Conservation (phyloP, 345 rosid species). For the Eucalyptus curtisii region DNA sequence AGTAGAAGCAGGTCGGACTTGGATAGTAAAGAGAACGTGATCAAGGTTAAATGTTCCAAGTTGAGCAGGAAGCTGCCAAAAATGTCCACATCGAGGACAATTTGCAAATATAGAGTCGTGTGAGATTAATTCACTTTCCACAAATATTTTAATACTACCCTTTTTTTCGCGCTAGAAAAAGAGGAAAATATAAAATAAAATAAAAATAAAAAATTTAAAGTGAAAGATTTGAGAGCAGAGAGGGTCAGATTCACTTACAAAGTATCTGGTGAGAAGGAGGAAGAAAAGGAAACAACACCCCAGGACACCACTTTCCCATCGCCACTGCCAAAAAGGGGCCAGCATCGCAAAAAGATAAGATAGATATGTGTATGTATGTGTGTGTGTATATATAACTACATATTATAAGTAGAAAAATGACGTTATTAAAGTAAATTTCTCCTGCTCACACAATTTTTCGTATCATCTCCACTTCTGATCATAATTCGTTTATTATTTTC, state of each 20-base stretch:
- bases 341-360: not conserved
- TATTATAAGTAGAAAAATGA: not conserved
- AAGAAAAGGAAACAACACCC: conserved; percentile 76
- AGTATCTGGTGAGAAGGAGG: conserved; percentile 49
- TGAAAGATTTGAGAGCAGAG: not conserved
- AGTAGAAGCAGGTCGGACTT: not conserved
- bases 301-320: conserved; percentile 82
- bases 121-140: not conserved
- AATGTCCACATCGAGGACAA: not conserved
- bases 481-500: not conserved
- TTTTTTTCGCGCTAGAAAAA: not conserved
- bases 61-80: not conserved
- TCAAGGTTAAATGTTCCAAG: not conserved
- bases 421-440: too few species aligned
- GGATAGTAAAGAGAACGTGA: not conserved
- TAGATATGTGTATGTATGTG: not conserved
- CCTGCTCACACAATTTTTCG: not conserved
- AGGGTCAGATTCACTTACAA: conserved; percentile 33
- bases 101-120: not conserved
- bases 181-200: not conserved
- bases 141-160: not conserved
- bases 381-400: rapidly evolving
- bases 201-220: not conserved
- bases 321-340: conserved; percentile 46
- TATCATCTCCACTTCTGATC: not conserved